phyloP scores from a whole-genome alignment of 1,284 basidiomycete genomes.

The Ceratobasidium sp. region DNA sequence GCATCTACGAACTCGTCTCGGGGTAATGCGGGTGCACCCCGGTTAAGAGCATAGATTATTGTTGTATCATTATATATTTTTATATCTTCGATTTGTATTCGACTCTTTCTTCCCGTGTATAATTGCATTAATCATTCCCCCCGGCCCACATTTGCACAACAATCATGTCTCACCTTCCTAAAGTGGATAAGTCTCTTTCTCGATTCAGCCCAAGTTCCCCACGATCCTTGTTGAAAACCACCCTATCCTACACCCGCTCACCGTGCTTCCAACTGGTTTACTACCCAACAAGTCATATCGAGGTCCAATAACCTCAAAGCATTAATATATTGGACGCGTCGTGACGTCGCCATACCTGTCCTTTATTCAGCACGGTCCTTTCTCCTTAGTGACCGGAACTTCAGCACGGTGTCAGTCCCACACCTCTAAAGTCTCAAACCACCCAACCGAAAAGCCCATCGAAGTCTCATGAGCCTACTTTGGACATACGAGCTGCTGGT shows the following conservation, averaged over 20 bases:
- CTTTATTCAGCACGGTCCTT: constrained; percentile 5
- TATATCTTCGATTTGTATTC: constrained; percentile 13
- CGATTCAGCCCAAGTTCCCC: not conserved
- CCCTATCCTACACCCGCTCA: not conserved
- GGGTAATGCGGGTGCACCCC: not conserved
- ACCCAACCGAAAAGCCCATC: not conserved
- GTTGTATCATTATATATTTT: constrained; percentile 29
- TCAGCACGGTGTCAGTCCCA: not conserved
- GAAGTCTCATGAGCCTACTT: not conserved
- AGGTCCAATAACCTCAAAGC: not conserved
- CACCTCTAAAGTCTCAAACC: constrained; percentile 4
- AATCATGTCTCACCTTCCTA: not conserved
- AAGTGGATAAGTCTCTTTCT: not conserved
- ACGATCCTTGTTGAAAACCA: not conserved
- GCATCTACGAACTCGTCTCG: not conserved
- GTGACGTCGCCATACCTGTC: not conserved
- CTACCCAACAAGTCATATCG: not conserved
- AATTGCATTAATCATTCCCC: not conserved
- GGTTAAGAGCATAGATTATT: constrained; percentile 5
- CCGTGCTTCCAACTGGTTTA: not conserved
- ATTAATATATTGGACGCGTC: not conserved
- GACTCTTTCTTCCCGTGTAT: not conserved
- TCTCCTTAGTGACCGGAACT: not conserved
- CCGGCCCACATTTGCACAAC: not conserved
- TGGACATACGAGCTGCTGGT: not conserved